A percentile compares a stretch with the other conserved stretches of the same genome.
Evolutionary conservation across 345 rosid species (phyloP).

Genomic region (Linum lewisii): DNA sequence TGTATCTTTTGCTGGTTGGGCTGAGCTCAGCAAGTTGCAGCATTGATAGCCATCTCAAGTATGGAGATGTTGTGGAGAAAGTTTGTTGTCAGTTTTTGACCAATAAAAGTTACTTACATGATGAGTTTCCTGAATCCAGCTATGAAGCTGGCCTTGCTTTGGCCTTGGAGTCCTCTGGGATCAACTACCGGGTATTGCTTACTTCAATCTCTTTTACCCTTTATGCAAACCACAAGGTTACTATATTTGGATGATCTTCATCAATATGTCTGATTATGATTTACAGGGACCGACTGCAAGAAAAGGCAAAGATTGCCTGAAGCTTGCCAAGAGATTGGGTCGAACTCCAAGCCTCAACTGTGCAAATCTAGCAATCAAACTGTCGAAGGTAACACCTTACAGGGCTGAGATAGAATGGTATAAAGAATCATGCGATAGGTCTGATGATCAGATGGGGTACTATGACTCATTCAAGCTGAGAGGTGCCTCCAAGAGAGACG

Average conservation of each 20-base stretch:
- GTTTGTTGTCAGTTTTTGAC: constrained; percentile 31
- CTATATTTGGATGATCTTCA: background rate
- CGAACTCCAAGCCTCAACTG: constrained; percentile 43
- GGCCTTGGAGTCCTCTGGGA: constrained; percentile 58
- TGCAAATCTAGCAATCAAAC: constrained; percentile 38
- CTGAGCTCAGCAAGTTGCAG: constrained; percentile 20
- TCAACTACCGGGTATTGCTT: constrained; percentile 29
- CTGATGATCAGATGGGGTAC: constrained; percentile 46
- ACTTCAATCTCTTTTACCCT: background rate
- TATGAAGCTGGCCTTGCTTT: constrained; percentile 51
- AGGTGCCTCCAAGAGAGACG: constrained; percentile 36
- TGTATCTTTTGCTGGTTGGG: constrained; percentile 40
- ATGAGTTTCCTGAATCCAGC: constrained; percentile 39
- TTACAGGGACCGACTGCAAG: constrained; percentile 24
- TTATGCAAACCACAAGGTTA: background rate
- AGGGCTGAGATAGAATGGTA: constrained; percentile 62
- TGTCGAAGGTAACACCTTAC: constrained; percentile 32
- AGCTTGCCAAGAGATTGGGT: constrained; percentile 30
- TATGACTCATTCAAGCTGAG: constrained; percentile 60
- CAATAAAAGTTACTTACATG: constrained; percentile 28
- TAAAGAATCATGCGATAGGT: constrained; percentile 38
- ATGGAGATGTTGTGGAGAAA: constrained; percentile 35
- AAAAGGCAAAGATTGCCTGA: constrained; percentile 32
- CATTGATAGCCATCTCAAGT: constrained; percentile 53
- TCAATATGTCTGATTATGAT: background rate